These are phyloP conservation scores for Fraxinus sp. DNA, from an alignment of 305 asterid genomes.

Conservation along the genomic window DNA sequence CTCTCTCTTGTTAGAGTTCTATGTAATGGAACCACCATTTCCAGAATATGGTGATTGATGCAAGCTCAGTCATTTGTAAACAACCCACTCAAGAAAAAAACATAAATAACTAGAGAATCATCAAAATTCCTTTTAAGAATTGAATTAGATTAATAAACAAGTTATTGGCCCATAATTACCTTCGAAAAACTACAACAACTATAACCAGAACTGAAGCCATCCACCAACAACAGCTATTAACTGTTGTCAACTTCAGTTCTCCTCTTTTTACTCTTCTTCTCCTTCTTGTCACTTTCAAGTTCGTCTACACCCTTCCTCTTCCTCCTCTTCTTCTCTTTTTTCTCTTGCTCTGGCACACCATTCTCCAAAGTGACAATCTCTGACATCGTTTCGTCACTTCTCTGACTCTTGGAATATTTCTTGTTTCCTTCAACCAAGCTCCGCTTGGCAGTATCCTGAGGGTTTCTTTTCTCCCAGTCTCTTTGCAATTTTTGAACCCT, in stretches of 20 bases:
- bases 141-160: neutral
- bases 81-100: neutral
- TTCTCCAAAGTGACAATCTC: conserved; percentile 13
- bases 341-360: neutral
- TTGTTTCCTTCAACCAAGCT: conserved; percentile 5
- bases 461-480: neutral
- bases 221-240: neutral
- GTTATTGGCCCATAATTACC: neutral
- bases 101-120: neutral
- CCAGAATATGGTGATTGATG: neutral
- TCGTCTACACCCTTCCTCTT: conserved; percentile 21
- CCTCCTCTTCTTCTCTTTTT: conserved; percentile 18
- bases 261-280: conserved; percentile 36
- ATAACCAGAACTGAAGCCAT: neutral
- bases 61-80: too few relatives aligned
- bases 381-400: conserved; percentile 1
- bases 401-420: neutral
- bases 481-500: conserved; percentile 4
- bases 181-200: neutral
- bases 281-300: conserved; percentile 1
- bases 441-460: neutral
- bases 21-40: too few relatives aligned
- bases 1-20: too few relatives aligned
- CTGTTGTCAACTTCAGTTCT: conserved; percentile 17
- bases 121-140: neutral